These are phyloP conservation scores for Rhododendron simsii DNA, from an alignment of 148 eudicot species.

Conservation along the genomic window DNA sequence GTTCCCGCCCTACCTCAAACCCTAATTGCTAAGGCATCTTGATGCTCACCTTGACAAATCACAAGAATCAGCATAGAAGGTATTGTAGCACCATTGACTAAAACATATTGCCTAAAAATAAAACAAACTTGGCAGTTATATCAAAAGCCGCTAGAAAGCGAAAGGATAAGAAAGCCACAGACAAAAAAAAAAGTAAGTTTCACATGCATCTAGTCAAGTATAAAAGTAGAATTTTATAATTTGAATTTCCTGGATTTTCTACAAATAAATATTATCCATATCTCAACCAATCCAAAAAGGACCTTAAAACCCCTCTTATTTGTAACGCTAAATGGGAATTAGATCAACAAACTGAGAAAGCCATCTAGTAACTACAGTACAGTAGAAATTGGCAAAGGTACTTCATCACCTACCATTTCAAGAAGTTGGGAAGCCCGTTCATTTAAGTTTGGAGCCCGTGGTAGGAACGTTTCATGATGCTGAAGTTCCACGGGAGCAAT, in stretches of 20 bases:
- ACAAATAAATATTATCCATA: not conserved
- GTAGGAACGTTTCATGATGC: slow-evolving; percentile 96
- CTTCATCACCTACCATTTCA: slow-evolving; percentile 60
- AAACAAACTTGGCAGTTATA: not conserved
- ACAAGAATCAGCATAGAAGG: not conserved
- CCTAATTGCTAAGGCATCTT: not conserved
- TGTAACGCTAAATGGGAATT: not conserved
- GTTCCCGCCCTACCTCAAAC: not conserved
- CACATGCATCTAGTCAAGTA: not conserved
- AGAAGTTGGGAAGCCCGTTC: slow-evolving; percentile 94
- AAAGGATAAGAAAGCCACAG: not conserved
- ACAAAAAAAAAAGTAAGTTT: not conserved
- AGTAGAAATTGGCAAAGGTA: not conserved
- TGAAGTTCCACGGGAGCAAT: slow-evolving; percentile 99
- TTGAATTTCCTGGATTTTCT: not conserved
- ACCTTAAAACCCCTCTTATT: not conserved
- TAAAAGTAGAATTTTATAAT: not conserved
- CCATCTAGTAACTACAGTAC: not conserved
- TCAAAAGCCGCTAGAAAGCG: not conserved
- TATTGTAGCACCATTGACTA: not conserved
- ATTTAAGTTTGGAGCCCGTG: slow-evolving; percentile 98
- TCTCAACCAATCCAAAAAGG: not conserved
- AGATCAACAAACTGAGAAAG: not conserved
- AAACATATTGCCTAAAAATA: not conserved
- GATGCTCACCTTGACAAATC: not conserved